Percentiles rank a stretch among this genome's conserved stretches.
Conservation (phyloP, 192 early-diverging fungal species). For the Powellomyces hirtus region DNA sequence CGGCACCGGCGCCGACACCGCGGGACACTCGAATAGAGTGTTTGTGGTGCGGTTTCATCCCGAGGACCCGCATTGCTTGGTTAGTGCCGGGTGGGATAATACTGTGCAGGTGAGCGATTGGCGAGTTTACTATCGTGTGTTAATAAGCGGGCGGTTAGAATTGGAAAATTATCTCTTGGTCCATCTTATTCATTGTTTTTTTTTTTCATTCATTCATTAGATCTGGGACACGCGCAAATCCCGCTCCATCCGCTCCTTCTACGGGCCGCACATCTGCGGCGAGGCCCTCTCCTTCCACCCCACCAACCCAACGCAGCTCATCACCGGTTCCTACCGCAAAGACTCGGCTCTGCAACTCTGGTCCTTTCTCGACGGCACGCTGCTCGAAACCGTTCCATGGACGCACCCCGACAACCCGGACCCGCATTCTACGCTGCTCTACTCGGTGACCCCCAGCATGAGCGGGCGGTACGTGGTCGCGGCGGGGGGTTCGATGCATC, state of each 20-base stretch:
- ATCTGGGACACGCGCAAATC: slow-evolving; percentile 51
- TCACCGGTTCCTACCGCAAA: slow-evolving; percentile 47
- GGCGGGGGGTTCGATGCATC: slow-evolving; percentile 40
- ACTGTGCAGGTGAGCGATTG: slow-evolving; percentile 41
- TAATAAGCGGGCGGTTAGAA: neutral
- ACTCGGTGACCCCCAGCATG: slow-evolving; percentile 33
- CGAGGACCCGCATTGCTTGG: slow-evolving; percentile 37
- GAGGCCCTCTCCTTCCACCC: slow-evolving; percentile 49
- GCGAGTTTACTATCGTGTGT: neutral
- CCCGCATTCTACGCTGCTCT: slow-evolving; percentile 23
- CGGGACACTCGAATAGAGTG: slow-evolving; percentile 53
- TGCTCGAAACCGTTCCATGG: slow-evolving; percentile 47
- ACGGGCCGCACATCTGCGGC: slow-evolving; percentile 59
- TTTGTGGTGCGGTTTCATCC: slow-evolving; percentile 59
- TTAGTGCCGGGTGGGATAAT: slow-evolving; percentile 60
- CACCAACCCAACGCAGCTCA: slow-evolving; percentile 26
- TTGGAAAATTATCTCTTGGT: neutral
- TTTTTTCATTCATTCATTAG: slow-evolving; percentile 18
- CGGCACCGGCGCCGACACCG: slow-evolving; percentile 21
- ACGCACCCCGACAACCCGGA: slow-evolving; percentile 31
- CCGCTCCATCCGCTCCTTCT: slow-evolving; percentile 48
- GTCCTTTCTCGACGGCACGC: neutral
- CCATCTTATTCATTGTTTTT: neutral
- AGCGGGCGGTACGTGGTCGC: slow-evolving; percentile 40
- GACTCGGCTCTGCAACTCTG: slow-evolving; percentile 43